Percentiles rank a stretch among this genome's conserved stretches.
phyloP scores from a whole-genome alignment of 2,329 filamentous ascomycete genomes.

The Cryphonectria carpinicola region DNA sequence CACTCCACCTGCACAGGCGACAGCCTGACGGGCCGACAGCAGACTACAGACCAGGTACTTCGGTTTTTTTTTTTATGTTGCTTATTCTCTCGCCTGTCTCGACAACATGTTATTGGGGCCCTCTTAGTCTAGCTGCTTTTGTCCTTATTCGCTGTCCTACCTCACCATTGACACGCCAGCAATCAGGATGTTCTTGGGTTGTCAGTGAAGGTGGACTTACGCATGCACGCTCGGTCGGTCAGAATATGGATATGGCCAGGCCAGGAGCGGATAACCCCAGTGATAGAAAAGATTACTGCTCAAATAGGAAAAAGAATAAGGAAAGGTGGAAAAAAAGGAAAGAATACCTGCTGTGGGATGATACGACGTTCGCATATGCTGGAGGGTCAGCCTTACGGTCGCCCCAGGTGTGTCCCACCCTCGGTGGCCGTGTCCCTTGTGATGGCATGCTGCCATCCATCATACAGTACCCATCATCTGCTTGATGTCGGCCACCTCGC shows the following conservation, averaged over 20 bases:
- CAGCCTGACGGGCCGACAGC: constrained; percentile 3
- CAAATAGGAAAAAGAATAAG: background rate
- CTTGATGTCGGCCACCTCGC: background rate
- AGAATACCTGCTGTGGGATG: background rate
- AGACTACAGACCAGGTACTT: background rate
- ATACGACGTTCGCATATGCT: background rate
- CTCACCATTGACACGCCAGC: constrained; percentile 16
- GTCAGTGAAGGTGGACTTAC: background rate
- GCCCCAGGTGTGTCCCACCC: background rate
- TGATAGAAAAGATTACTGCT: background rate
- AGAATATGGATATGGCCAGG: background rate
- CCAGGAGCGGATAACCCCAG: background rate
- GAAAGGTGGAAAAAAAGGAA: background rate
- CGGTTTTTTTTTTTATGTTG: background rate
- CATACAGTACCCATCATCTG: background rate
- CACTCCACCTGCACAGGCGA: constrained; percentile 24
- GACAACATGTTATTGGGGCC: constrained; percentile 24
- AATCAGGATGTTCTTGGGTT: background rate
- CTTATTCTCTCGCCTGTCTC: constrained; percentile 5
- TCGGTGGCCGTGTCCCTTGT: constrained; percentile 7
- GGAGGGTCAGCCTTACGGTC: background rate
- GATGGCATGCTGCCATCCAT: constrained; percentile 4
- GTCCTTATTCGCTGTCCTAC: constrained; percentile 10
- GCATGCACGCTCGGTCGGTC: background rate
- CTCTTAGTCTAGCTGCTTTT: constrained; percentile 7